Base-by-base conservation (phyloP, 768 basidiomycete species). In the Mycena epipterygia region DNA sequence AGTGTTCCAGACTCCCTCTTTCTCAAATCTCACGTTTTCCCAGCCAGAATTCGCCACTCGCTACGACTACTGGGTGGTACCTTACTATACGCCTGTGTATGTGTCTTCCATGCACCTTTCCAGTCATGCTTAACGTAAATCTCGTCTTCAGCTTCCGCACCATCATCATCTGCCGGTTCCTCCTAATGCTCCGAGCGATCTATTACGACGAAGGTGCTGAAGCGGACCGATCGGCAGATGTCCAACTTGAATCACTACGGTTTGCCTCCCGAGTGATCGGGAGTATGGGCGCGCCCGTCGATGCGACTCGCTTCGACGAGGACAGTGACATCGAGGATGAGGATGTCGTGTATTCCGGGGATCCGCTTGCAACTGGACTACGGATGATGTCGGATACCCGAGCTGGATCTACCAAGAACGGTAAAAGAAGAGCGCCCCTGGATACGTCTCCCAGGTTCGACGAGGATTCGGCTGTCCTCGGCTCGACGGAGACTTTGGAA, bases 21-120 rank as follows among this genome's bases (percentile, higher is more conserved):
- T 11, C 68, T 80, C 5, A 78, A 75, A 66, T 30, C 77, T 81
- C 1, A 69, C 73, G 5, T 75, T 81, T 33, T 78, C 56, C 8
- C 52, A 81, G 79, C 78, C 80, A 21, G 51, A 72, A 59, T 75
- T 76, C 39, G 78, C 76, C 3, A 76, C 79, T 1, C 77, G 78
- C 9, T 81, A 80, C 63, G 78, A 79, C 52, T 81, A 80, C 63
- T 81, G 79, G 80, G 79, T 81, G 19, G 80, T 81, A 11, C 80
- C 80, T 16, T 81, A 79, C 58, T 81, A 78, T 33, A 81, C 78
- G 0, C 80, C 80, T 44, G 80, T 80, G 80, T 79, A 71, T 33
- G 80, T 73, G 1, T 9, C 27, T 30, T 4, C n/a, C n/a, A n/a
- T 19, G 7, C 51, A 12, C n/a, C 33, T 5, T n/a, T 29, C 23